Conservation (phyloP, 208 protist species). For the Leishmania braziliensis region DNA sequence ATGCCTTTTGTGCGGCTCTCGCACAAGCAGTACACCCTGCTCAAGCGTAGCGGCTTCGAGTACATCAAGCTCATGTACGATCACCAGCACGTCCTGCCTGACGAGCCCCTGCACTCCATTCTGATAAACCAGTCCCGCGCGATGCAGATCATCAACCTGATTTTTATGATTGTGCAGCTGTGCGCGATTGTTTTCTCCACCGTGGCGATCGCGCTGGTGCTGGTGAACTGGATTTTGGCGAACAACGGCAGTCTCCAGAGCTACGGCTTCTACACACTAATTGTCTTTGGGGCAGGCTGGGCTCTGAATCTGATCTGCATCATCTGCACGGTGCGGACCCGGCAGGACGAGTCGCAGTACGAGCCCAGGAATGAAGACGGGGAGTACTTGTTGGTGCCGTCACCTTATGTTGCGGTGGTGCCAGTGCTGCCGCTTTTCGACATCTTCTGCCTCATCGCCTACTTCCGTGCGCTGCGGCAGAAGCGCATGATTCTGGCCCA, state of each 20-base stretch:
- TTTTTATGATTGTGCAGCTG: conserved; percentile 50
- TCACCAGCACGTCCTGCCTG: conserved; percentile 66
- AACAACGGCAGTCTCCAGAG: conserved; percentile 24
- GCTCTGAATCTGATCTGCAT: conserved; percentile 66
- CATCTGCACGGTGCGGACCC: conserved; percentile 59
- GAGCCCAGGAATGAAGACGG: conserved; percentile 21
- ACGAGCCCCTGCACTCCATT: conserved; percentile 43
- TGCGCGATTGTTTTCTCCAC: conserved; percentile 35
- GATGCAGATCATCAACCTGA: conserved; percentile 44
- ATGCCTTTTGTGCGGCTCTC: conserved; percentile 65
- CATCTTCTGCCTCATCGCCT: conserved; percentile 52
- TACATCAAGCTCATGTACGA: conserved; percentile 74
- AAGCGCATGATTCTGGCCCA: conserved; percentile 49
- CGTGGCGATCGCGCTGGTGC: conserved; percentile 40
- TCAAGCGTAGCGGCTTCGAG: conserved; percentile 83
- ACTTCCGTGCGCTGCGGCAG: conserved; percentile 32
- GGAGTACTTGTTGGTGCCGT: conserved; percentile 44
- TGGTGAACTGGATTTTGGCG: conserved; percentile 48
- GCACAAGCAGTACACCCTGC: conserved; percentile 48
- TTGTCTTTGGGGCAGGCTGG: conserved; percentile 70
- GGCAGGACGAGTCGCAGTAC: conserved; percentile 50
- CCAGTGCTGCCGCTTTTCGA: conserved; percentile 78
- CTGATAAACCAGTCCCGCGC: conserved; percentile 41
- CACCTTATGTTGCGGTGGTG: conserved; percentile 63
- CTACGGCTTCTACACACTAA: conserved; percentile 67